These are phyloP conservation scores for Geotrichum cucujoidarum DNA, from an alignment of 1,139 yeast species.

Conservation along the genomic window DNA sequence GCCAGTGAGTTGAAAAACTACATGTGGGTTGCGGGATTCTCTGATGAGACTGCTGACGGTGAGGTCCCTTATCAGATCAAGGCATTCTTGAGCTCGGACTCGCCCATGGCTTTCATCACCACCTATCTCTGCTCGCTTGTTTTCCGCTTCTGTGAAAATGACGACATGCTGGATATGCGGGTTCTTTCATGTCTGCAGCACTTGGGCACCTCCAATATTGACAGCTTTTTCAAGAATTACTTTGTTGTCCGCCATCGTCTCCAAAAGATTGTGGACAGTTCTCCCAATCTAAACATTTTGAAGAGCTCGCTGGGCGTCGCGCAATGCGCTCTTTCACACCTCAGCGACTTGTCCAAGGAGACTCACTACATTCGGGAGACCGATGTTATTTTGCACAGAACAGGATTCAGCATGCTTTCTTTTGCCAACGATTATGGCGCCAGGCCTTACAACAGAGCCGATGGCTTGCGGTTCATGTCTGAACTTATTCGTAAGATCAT, in stretches of 20 bases:
- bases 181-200: slow-evolving; percentile 49
- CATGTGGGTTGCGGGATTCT: slow-evolving; percentile 46
- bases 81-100: slow-evolving; percentile 47
- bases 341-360: slow-evolving; percentile 5
- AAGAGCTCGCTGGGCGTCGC: slow-evolving; percentile 18
- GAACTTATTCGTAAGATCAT: background rate
- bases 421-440: slow-evolving; percentile 3
- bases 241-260: slow-evolving; percentile 16
- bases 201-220: slow-evolving; percentile 35
- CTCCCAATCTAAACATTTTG: slow-evolving; percentile 12
- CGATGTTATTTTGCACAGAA: slow-evolving; percentile 9
- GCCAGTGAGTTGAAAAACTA: slow-evolving; percentile 46
- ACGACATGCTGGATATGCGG: slow-evolving; percentile 49
- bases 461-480: background rate
- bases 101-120: slow-evolving; percentile 43
- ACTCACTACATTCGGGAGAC: slow-evolving; percentile 4
- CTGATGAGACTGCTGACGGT: slow-evolving; percentile 34
- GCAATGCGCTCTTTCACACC: slow-evolving; percentile 14
- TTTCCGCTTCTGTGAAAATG: slow-evolving; percentile 46
- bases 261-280: slow-evolving; percentile 14
- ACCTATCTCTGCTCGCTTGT: slow-evolving; percentile 51
- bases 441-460: background rate
- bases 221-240: slow-evolving; percentile 14
- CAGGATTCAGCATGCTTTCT: slow-evolving; percentile 9
- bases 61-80: slow-evolving; percentile 33